These are phyloP conservation scores for Vanrija sp. DNA, from an alignment of 1,284 basidiomycete species.

Conservation along the genomic window DNA sequence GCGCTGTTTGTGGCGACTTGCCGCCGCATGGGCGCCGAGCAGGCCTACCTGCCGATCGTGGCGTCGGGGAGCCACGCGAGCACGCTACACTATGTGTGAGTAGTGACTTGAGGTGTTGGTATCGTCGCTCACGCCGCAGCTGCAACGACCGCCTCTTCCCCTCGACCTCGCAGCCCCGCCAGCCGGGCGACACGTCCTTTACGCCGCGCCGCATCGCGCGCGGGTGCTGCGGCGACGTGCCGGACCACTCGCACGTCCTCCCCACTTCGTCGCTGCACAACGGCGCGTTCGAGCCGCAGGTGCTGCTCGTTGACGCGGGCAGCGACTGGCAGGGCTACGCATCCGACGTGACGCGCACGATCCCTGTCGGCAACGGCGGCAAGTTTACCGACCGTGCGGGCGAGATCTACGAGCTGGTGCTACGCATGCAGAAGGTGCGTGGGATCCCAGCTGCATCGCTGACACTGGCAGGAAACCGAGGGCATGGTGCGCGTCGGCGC, in stretches of 20 bases:
- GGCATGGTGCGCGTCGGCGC: conserved; percentile 64
- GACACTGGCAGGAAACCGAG: conserved; percentile 46
- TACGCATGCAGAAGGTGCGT: conserved; percentile 75
- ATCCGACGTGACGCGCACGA: conserved; percentile 47
- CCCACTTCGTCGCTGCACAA: conserved; percentile 20
- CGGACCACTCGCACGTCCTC: conserved; percentile 29
- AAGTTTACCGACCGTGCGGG: conserved; percentile 73
- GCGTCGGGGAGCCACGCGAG: conserved; percentile 77
- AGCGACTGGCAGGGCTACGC: conserved; percentile 71
- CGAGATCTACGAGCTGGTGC: conserved; percentile 76
- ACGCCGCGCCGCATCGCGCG: conserved; percentile 28
- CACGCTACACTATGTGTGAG: conserved; percentile 82
- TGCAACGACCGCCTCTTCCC: conserved; percentile 50
- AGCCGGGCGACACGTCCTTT: conserved; percentile 36
- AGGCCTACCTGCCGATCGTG: conserved; percentile 85
- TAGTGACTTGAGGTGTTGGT: conserved; percentile 42
- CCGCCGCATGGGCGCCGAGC: conserved; percentile 71
- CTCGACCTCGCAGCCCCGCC: conserved; percentile 28
- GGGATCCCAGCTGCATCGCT: conserved; percentile 9
- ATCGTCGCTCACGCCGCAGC: conserved; percentile 15
- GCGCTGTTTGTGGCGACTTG: conserved; percentile 85
- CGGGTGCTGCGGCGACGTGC: conserved; percentile 43
- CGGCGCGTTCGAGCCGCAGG: conserved; percentile 58
- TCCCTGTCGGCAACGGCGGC: conserved; percentile 73
- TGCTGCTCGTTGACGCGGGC: conserved; percentile 85